A percentile compares a stretch with the other conserved stretches of the same genome.
Evolutionary conservation across 2,329 filamentous ascomycete genomes (phyloP).

Genomic region (Trichoderma sp.): DNA sequence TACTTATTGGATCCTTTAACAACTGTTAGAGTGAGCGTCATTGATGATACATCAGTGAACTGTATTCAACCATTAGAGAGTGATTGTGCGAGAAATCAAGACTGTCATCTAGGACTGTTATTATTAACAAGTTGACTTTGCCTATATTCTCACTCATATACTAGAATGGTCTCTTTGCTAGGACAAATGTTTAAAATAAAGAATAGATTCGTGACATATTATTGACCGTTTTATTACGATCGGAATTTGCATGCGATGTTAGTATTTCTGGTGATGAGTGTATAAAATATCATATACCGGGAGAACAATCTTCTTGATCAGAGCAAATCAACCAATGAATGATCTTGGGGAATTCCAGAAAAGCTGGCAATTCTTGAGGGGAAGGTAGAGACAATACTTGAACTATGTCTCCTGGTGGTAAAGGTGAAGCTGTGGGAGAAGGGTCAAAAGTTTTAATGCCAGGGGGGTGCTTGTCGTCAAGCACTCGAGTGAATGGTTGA

Average conservation of each 20-base stretch:
- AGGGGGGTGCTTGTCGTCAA: not conserved
- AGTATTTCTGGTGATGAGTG: not conserved
- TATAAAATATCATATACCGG: not conserved
- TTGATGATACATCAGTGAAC: not conserved
- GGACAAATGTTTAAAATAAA: not conserved
- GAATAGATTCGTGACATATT: not conserved
- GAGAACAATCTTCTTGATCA: not conserved
- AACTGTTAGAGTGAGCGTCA: not conserved
- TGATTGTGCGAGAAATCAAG: not conserved
- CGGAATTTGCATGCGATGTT: not conserved
- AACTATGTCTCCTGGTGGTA: not conserved
- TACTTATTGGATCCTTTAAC: not conserved
- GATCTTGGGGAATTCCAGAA: not conserved
- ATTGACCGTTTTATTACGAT: not conserved
- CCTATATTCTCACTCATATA: not conserved
- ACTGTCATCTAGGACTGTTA: not conserved
- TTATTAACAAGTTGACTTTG: not conserved
- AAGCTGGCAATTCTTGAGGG: not conserved
- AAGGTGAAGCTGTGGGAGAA: not conserved
- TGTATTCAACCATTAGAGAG: not conserved
- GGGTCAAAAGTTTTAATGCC: not conserved
- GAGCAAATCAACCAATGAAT: not conserved
- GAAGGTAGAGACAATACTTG: not conserved
- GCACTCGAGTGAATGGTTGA: not conserved
- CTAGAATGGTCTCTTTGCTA: not conserved